These are phyloP conservation scores for Elongisporangium prolatum DNA, from an alignment of 352 stramenopile species.

Conservation along the genomic window DNA sequence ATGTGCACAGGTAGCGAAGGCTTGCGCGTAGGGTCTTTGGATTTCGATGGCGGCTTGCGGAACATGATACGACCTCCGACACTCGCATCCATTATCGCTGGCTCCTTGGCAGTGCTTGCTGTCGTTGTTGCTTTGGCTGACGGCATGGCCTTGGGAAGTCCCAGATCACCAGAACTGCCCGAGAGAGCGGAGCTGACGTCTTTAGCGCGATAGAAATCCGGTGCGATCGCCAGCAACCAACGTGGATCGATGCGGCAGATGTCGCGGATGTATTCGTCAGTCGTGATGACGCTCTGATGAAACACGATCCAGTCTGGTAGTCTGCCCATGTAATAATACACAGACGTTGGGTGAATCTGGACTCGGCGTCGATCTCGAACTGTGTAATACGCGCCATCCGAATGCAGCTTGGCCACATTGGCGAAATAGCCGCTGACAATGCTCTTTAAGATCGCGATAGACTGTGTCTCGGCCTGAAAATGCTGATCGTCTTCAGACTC, in stretches of 20 bases:
- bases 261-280: conserved; percentile 91
- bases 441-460: conserved; percentile 46
- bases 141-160: conserved; percentile 39
- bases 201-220: conserved; percentile 70
- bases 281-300: conserved; percentile 98
- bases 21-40: conserved; percentile 19
- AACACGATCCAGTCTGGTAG: conserved; percentile 98
- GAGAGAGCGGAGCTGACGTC: conserved; percentile 65
- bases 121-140: conserved; percentile 14
- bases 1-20: conserved; percentile 68
- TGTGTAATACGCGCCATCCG: conserved; percentile 61
- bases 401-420: conserved; percentile 95
- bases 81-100: conserved; percentile 10
- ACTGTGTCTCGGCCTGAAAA: conserved; percentile 12
- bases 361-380: conserved; percentile 63
- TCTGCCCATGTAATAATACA: conserved; percentile 67
- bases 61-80: conserved; percentile 64
- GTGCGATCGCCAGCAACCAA: conserved; percentile 61
- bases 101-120: conserved; percentile 11
- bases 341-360: conserved; percentile 71
- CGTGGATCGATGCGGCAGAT: conserved; percentile 68
- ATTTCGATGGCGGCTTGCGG: conserved; percentile 43
- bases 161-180: conserved; percentile 59
- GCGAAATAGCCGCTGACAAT: conserved; percentile 89
- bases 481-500: conserved; percentile 12